Conservation (phyloP, 2,329 filamentous ascomycete genomes). For the Pseudogymnoascus sp. region DNA sequence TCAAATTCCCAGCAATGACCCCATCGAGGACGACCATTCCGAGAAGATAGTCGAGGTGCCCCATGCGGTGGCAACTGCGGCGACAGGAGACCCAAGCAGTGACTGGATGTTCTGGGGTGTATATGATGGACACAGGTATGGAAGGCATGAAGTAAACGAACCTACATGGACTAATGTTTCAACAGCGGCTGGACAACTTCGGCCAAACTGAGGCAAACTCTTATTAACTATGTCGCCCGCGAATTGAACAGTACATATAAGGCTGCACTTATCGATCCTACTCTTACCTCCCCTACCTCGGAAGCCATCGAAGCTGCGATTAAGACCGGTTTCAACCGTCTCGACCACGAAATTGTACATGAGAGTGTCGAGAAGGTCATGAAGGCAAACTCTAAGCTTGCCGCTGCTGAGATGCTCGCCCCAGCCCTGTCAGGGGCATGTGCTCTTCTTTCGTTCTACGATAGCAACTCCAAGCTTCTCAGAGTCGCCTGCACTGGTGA, state of each 20-base stretch:
- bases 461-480: conserved; percentile 75
- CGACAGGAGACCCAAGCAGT: conserved; percentile 44
- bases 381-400: conserved; percentile 79
- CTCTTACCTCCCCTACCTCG: conserved; percentile 54
- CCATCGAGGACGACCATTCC: conserved; percentile 96
- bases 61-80: conserved; percentile 38
- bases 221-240: conserved; percentile 86
- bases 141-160: conserved; percentile 19
- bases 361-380: conserved; percentile 87
- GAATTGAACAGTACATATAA: conserved; percentile 92
- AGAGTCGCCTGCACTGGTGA: conserved; percentile 95
- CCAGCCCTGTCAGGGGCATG: conserved; percentile 96
- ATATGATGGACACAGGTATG: conserved; percentile 90
- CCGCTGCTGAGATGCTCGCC: conserved; percentile 83
- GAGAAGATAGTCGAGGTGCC: conserved; percentile 96
- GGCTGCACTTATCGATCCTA: conserved; percentile 50
- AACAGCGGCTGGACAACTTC: conserved; percentile 92
- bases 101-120: conserved; percentile 99
- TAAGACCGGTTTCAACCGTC: conserved; percentile 77
- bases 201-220: conserved; percentile 82
- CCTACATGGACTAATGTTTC: conserved; percentile 18
- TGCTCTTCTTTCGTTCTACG: conserved; percentile 92
- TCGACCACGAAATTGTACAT: conserved; percentile 92
- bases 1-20: conserved; percentile 91
- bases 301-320: conserved; percentile 85